Conservation (phyloP, 106 monocot species). For the Dactylorhiza incarnata region DNA sequence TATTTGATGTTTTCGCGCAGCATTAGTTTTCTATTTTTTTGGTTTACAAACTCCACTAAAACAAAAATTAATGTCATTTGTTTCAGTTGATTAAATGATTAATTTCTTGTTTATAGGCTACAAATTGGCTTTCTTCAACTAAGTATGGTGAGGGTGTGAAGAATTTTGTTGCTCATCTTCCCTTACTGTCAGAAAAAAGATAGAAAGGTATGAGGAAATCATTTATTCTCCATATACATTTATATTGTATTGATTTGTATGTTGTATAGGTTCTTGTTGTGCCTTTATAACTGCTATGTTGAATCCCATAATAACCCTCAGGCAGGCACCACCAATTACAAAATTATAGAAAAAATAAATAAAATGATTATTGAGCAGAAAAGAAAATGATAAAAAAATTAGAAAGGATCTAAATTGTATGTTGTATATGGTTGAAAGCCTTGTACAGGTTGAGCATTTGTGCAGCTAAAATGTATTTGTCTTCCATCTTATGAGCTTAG, state of each 20-base stretch:
- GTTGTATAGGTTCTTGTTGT: too few species aligned
- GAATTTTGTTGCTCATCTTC: slow-evolving; percentile 1
- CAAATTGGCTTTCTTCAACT: background rate
- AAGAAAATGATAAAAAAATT: too few species aligned
- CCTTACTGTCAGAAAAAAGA: background rate
- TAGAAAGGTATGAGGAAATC: background rate
- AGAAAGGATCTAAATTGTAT: too few species aligned
- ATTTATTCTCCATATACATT: background rate
- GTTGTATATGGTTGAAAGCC: too few species aligned
- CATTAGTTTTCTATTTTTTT: background rate
- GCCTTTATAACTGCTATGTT: too few species aligned
- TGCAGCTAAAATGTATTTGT: too few species aligned
- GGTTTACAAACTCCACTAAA: background rate
- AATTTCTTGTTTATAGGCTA: slow-evolving; percentile 4
- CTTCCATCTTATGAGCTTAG: too few species aligned
- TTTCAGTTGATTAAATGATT: background rate
- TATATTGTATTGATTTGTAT: background rate
- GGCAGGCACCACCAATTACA: too few species aligned
- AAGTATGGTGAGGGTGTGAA: slow-evolving; percentile 4
- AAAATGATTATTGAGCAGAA: too few species aligned
- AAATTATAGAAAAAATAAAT: too few species aligned
- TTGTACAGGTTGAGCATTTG: too few species aligned
- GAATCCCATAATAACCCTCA: too few species aligned
- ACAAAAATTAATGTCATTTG: background rate
- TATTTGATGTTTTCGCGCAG: background rate